phyloP scores from a whole-genome alignment of 2,329 filamentous ascomycete species.

The Cordyceps tenuipes region DNA sequence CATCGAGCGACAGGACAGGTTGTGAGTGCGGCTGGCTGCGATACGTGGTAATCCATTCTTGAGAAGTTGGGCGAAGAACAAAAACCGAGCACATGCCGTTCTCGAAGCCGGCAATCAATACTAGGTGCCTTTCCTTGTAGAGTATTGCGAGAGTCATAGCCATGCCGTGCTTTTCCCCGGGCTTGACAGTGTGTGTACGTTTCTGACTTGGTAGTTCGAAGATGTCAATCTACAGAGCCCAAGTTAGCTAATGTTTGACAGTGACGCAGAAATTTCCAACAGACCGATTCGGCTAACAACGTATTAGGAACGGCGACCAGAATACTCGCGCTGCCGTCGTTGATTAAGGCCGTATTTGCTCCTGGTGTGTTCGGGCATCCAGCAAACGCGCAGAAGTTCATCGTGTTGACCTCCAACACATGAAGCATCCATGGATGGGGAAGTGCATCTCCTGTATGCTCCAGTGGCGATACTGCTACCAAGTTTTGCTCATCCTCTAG shows the following conservation, averaged over 20 bases:
- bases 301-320: slow-evolving; percentile 77
- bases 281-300: slow-evolving; percentile 59
- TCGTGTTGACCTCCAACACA: slow-evolving; percentile 75
- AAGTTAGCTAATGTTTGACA: background rate
- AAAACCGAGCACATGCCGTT: slow-evolving; percentile 68
- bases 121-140: slow-evolving; percentile 40
- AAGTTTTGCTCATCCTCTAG: slow-evolving; percentile 52
- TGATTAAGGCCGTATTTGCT: background rate
- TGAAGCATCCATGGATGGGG: slow-evolving; percentile 79
- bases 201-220: slow-evolving; percentile 70
- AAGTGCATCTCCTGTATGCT: slow-evolving; percentile 40
- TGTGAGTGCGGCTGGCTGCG: slow-evolving; percentile 62
- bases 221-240: slow-evolving; percentile 58
- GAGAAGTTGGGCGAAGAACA: slow-evolving; percentile 34
- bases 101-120: slow-evolving; percentile 74
- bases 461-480: slow-evolving; percentile 63
- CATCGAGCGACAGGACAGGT: slow-evolving; percentile 68
- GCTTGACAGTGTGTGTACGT: slow-evolving; percentile 52
- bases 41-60: slow-evolving; percentile 49
- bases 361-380: slow-evolving; percentile 37
- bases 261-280: slow-evolving; percentile 16
- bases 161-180: slow-evolving; percentile 60
- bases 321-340: slow-evolving; percentile 30
- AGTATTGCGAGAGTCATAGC: slow-evolving; percentile 72
- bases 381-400: slow-evolving; percentile 90